Evolutionary conservation across 768 basidiomycete genomes (phyloP), one percentile per base, ranked within the genome.

Genomic region (Tylopilus plumbeoviolaceoides): DNA sequence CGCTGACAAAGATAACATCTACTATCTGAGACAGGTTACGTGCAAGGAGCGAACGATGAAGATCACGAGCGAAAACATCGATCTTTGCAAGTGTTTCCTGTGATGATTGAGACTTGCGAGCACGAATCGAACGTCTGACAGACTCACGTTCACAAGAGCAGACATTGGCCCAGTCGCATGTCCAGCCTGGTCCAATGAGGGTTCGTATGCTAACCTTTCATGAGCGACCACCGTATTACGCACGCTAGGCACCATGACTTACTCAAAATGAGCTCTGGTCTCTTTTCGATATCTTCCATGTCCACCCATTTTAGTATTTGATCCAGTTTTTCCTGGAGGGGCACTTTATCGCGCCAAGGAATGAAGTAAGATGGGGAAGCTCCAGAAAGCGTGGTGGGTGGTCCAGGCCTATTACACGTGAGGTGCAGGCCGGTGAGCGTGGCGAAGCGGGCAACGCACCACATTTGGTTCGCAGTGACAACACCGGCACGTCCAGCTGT

Each of bases 381-480:
- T 2, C 91, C 91, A 10, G 80, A 77, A 3, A 61, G 68, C 0
- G 89, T 92, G 58, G 73, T 75, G 0, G 88, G 83, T 28, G 93
- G 93, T 12, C 93, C 93, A 9, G 89, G 89, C 91, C 89, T 91
- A 44, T 44, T 21, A 15, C 35, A 7, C 4, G 31, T 44, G 9
- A 54, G 20, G 25, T 35, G 18, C 11, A 39, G n/a, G n/a, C 4
- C 45, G 20, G 30, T 2, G 18, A 20, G 15, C 17, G 46, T 31
- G 12, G 2, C 3, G 5, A 25, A 44, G 23, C 40, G 17, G 17
- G 18, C 44, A 25, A 74, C 84, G 50, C 48, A 91, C 91, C 93
- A 97, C 93, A 97, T 97, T 41, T 93, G 75, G 60, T 94, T 93
- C 0, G 91, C 93, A 5, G 89, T 87, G 33, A 81, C 73, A 11